phyloP scores from a whole-genome alignment of 345 rosid species.

The Salix udensis region DNA sequence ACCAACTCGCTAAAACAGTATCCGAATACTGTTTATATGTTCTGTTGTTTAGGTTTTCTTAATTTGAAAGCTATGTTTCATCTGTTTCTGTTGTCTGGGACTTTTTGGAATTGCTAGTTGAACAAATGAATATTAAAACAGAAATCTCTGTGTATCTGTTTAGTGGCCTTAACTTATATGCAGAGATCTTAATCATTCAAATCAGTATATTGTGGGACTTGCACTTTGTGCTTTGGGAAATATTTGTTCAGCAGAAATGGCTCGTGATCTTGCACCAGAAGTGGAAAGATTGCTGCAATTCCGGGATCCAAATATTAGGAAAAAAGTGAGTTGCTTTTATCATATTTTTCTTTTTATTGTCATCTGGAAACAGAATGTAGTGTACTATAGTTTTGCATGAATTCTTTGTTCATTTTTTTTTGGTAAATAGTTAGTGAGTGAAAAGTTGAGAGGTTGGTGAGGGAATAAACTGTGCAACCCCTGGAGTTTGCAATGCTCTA shows the following conservation, averaged over 20 bases:
- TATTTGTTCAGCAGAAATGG: slow-evolving; percentile 98
- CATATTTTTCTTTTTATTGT: neutral
- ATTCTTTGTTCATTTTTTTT: neutral
- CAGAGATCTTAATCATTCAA: slow-evolving; percentile 96
- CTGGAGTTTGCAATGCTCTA: neutral
- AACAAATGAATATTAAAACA: neutral
- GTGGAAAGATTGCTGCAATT: slow-evolving; percentile 93
- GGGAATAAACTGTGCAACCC: neutral
- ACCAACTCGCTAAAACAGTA: slow-evolving; percentile 99
- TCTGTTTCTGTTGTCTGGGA: neutral
- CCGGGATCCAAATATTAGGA: slow-evolving; percentile 98
- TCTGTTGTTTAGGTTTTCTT: neutral
- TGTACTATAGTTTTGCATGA: neutral
- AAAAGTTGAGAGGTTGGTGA: neutral
- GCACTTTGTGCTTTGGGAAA: slow-evolving; percentile 99
- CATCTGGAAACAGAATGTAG: neutral
- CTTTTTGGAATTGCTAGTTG: neutral
- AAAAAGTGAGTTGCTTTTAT: slow-evolving; percentile 55
- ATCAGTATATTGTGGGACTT: slow-evolving; percentile 96
- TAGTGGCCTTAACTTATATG: slow-evolving; percentile 52
- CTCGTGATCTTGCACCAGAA: slow-evolving; percentile 99
- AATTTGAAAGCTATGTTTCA: neutral
- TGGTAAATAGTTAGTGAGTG: neutral
- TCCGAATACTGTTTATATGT: slow-evolving; percentile 37
- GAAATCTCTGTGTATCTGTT: neutral